Evolutionary conservation across 2,329 filamentous ascomycete genomes (phyloP), one percentile per base, ranked within the genome.

Genomic region (Diplodia mutila): DNA sequence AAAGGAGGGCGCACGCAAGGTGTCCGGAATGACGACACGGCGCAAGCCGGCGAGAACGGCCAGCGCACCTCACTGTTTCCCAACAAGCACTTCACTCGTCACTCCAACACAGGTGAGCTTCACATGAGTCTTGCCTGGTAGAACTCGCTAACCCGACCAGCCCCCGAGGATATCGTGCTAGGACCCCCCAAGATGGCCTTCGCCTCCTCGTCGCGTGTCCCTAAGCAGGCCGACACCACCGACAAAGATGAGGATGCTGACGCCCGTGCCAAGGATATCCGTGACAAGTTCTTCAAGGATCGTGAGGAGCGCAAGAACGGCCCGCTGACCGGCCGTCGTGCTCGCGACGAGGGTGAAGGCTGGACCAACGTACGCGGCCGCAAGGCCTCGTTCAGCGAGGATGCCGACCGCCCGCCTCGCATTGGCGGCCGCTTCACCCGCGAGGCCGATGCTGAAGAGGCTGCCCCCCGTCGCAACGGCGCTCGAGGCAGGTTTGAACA

Each of bases 111-210:
- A 75, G 80, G 80, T 82, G 79, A 57, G 67, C 42, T n/a, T 46
- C n/a, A 61, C 18, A 14, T 18, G 14, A 11, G 12, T 21, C 27
- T 42, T 21, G 23, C 11, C 14, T 29, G 29, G 18, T 8, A 21
- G 12, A n/a, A 48, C 16, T 42, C 25, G 69, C 73, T 75, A 73
- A 74, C 68, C 72, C 70, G 73, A 72, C 46, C 72, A 91, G 88
- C 87, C 77, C 82, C 87, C 74, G 94, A 97, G 73, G 93, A 96
- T 71, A 91, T 96, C 68, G 86, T 95, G 68, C 90, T 97, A 68
- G 93, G 92, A 16, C 93, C 93, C 23, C 92, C 93, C 1, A 91
- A 92, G 78, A 92, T 89, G 55, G 88, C 89, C 53, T 97, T 97
- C 78, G 88, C 92, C 65, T 96, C 93, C 1, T 86, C 90, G 25